Evolutionary conservation across 1,284 basidiomycete species (phyloP), one percentile per base, ranked within the genome.

Genomic region (Ganoderma leucocontextum): DNA sequence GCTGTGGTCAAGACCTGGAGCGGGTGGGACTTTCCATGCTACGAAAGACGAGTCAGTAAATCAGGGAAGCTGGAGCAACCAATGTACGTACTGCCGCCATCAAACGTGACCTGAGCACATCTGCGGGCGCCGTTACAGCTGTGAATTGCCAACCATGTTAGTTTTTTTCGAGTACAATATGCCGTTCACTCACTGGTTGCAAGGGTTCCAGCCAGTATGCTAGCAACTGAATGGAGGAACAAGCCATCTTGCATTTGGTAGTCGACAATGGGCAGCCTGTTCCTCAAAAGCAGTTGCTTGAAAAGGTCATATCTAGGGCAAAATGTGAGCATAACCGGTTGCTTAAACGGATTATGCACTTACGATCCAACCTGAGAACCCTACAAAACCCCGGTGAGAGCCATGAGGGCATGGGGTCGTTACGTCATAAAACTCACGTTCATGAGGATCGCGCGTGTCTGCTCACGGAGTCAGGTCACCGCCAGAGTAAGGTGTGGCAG

Each of bases 81-180:
- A 41, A 25, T 9, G 3, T 49, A 79, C 87, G 64, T 70, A 93
- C 92, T 38, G 89, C 87, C 62, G 90, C 86, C 92, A 94, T 94
- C 60, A 94, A 79, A 62, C 92, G 87, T 25, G 92, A 92, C 75
- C 93, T 89, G 75, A 97, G 83, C 22, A 97, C 95, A 76, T 97
- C 95, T 15, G 91, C 94, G 9, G 95, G 95, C 13, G 95, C 94
- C 75, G 94, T 96, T 33, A 97, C 90, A 62, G 95, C 92, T 93
- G 71, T 8, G 69, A 39, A 38, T 36, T 2, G 2, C 52, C 29
- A 55, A 41, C 13, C 6, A 52, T 67, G 68, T 76, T 44, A 72
- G 25, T 36, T 58, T 38, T 8, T 64, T 2, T 17, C 19, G 17
- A 65, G 22, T 13, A 9, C 22, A n/a, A 38, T 6, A 39, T 29